Evolutionary conservation across 371 early-diverging fungal genomes (phyloP), one percentile per base, ranked within the genome.

Genomic region (Syncephalastrum monosporum): DNA sequence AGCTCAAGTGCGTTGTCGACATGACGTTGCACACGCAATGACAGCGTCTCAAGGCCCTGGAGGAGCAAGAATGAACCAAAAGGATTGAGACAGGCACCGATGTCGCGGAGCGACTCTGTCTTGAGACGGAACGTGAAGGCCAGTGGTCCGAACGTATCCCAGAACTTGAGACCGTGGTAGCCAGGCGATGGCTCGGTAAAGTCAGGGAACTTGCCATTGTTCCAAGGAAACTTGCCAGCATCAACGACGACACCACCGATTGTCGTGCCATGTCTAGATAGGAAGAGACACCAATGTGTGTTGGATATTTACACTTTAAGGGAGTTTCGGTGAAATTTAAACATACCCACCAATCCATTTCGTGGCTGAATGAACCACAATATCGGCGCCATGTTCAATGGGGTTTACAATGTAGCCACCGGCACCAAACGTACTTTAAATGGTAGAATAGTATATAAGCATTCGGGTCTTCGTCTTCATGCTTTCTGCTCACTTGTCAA

Each of bases 341-440:
- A 21, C 57, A 59, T 73, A 73, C 74, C 74, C 74, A 24, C 89
- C 89, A 50, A 91, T 89, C 94, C 95, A 95, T 75, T 94, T 94
- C 33, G 94, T 95, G 13, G 95, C 90, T 38, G 91, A 91, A 51
- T 89, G 89, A 15, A 91, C 87, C 50, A 95, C 87, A 65, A 95
- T 93, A 73, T 95, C 94, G 19, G 96, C 96, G 54, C 94, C 94
- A 68, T 92, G 87, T 16, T 90, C 88, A 61, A 95, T 86, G 15
- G 96, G 96, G 13, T 78, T 82, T 29, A 81, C 76, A 42, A 94
- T 75, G 71, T 90, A 94, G n/a, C 94, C 95, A 50, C 91, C 94
- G 56, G 90, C 88, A 60, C 94, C 96, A 64, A 94, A 94, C 1
- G 95, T 95, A 79, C 95, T 95, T 86, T 45, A 85, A 87, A 87